These are phyloP conservation scores for Trichoderma sp. DNA, from an alignment of 2,329 filamentous ascomycete species.

Conservation along the genomic window DNA sequence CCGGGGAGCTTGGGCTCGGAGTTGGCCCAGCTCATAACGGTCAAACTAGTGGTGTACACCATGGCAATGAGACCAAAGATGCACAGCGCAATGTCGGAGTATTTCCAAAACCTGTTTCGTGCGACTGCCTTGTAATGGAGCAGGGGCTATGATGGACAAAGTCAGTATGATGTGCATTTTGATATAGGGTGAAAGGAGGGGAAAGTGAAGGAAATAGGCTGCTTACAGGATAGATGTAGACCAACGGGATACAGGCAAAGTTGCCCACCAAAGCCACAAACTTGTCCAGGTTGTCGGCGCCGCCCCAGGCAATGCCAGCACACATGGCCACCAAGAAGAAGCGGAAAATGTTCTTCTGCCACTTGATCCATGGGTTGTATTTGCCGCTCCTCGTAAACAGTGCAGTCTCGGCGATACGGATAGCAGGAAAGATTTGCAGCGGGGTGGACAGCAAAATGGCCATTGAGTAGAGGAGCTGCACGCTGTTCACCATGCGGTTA, in stretches of 20 bases:
- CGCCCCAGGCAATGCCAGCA: slow-evolving; percentile 84
- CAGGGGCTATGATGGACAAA: slow-evolving; percentile 65
- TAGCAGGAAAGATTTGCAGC: slow-evolving; percentile 95
- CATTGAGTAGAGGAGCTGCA: slow-evolving; percentile 96
- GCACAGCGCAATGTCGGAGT: slow-evolving; percentile 73
- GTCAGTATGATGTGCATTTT: slow-evolving; percentile 36
- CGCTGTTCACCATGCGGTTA: slow-evolving; percentile 89
- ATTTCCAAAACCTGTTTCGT: slow-evolving; percentile 64
- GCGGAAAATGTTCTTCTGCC: slow-evolving; percentile 97
- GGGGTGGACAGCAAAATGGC: slow-evolving; percentile 96
- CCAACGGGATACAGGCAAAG: slow-evolving; percentile 95
- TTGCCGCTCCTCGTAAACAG: slow-evolving; percentile 93
- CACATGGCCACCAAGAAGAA: slow-evolving; percentile 91
- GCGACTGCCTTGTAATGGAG: slow-evolving; percentile 85
- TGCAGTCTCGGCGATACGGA: slow-evolving; percentile 93
- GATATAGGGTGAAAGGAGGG: too few relatives aligned
- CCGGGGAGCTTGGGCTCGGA: slow-evolving; percentile 53
- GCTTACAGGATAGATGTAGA: slow-evolving; percentile 96
- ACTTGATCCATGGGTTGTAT: slow-evolving; percentile 98
- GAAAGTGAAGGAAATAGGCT: not conserved
- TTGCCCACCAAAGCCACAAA: slow-evolving; percentile 95
- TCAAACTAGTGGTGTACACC: slow-evolving; percentile 87
- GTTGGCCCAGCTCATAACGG: slow-evolving; percentile 80
- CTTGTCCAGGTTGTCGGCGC: slow-evolving; percentile 91
- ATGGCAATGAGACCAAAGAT: slow-evolving; percentile 85